Conservation (phyloP, 257 asterid genomes). For the Solanum sejunctum region DNA sequence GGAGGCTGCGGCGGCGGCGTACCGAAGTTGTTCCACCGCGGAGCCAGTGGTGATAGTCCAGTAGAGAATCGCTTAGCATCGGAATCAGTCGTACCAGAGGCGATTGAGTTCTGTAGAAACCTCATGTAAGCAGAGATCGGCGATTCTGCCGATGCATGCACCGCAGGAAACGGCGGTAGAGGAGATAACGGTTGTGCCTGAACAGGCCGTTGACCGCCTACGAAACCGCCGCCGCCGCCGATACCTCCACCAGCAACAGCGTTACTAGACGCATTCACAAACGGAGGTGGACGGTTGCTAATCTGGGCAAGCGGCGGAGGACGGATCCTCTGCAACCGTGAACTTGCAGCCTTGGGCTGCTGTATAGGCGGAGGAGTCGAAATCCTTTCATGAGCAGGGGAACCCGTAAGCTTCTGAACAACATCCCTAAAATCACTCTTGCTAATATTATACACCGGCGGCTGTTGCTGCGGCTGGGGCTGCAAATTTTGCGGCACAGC, state of each 20-base stretch:
- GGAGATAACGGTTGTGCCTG: constrained; percentile 25
- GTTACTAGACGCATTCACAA: not conserved
- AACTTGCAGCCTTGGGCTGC: constrained; percentile 48
- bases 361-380: constrained; percentile 38
- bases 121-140: constrained; percentile 53
- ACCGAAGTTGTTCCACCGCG: constrained; percentile 9
- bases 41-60: not conserved
- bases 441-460: constrained; percentile 83
- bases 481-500: not conserved
- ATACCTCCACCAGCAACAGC: not conserved
- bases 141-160: constrained; percentile 43
- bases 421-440: constrained; percentile 80
- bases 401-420: constrained; percentile 85
- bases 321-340: constrained; percentile 77
- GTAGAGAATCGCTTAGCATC: not conserved
- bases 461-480: constrained; percentile 34
- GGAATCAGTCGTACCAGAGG: not conserved
- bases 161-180: constrained; percentile 62
- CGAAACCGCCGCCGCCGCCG: constrained; percentile 9
- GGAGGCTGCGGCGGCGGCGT: constrained; percentile 7
- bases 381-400: constrained; percentile 59
- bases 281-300: constrained; percentile 38
- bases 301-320: constrained; percentile 84
- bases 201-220: constrained; percentile 24
- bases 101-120: constrained; percentile 16